Conservation (phyloP, 2,329 filamentous ascomycete species). For the Teratosphaeria zuluensis region DNA sequence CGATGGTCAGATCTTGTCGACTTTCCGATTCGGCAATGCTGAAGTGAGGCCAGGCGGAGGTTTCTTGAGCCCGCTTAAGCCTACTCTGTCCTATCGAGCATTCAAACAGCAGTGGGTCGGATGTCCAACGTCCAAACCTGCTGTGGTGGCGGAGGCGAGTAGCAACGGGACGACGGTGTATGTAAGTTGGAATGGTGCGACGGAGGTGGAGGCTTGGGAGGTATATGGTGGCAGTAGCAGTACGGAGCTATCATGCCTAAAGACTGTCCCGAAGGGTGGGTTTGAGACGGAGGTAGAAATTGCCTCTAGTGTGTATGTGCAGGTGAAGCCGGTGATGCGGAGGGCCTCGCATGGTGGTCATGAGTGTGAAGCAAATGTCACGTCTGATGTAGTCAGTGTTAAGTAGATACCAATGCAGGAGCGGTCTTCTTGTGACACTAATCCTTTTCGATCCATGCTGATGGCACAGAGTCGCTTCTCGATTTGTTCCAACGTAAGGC, state of each 20-base stretch:
- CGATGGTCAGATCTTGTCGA: slow-evolving; percentile 8
- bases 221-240: slow-evolving; percentile 10
- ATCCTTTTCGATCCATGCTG: too few species aligned
- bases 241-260: slow-evolving; percentile 1
- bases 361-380: background rate
- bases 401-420: too few species aligned
- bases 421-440: too few species aligned
- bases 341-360: background rate
- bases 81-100: slow-evolving; percentile 10
- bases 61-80: background rate
- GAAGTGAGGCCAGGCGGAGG: slow-evolving; percentile 2
- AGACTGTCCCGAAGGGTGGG: slow-evolving; percentile 6
- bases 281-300: slow-evolving; percentile 16
- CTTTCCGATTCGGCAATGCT: slow-evolving; percentile 9
- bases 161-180: slow-evolving; percentile 1
- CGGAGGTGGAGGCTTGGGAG: slow-evolving; percentile 18
- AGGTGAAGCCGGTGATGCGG: background rate
- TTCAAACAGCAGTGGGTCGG: slow-evolving; percentile 17
- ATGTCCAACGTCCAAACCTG: slow-evolving; percentile 4
- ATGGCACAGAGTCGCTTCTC: too few species aligned
- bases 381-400: too few species aligned
- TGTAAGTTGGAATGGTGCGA: slow-evolving; percentile 20
- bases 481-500: too few species aligned
- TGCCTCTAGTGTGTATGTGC: background rate
- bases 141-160: slow-evolving; percentile 2